These are phyloP conservation scores for Candida sanyaensis DNA, from an alignment of 1,139 yeast genomes.

Conservation along the genomic window DNA sequence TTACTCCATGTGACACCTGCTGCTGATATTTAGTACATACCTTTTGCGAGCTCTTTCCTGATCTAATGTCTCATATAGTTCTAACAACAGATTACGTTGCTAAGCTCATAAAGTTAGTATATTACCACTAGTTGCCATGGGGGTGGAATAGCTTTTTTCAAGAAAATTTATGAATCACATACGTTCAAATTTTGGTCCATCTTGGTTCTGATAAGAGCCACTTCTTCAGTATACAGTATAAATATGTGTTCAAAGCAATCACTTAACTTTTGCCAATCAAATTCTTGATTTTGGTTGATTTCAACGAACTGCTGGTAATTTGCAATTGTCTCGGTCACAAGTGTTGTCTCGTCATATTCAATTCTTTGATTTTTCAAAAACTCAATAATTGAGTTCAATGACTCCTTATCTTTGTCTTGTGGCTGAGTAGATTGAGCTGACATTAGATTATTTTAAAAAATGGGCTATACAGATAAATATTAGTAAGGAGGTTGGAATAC, in stretches of 20 bases:
- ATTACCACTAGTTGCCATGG: too few species aligned
- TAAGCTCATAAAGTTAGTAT: background rate
- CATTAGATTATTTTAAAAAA: background rate
- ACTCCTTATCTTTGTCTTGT: background rate
- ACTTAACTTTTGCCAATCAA: constrained; percentile 20
- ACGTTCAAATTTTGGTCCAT: constrained; percentile 21
- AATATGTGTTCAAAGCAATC: constrained; percentile 19
- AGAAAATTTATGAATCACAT: constrained; percentile 4
- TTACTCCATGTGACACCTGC: too few species aligned
- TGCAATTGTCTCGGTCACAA: background rate
- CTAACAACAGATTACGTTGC: constrained; percentile 21
- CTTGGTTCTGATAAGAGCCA: constrained; percentile 18
- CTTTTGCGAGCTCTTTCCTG: constrained; percentile 21
- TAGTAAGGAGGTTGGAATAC: too few species aligned
- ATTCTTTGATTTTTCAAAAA: constrained; percentile 1
- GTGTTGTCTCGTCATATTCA: background rate
- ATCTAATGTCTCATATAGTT: constrained; percentile 21
- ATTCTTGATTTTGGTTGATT: constrained; percentile 6
- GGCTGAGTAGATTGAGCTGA: background rate
- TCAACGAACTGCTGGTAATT: background rate
- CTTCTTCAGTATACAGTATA: constrained; percentile 17
- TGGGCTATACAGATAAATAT: background rate
- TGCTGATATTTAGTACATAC: constrained; percentile 10
- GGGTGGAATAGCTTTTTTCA: too few species aligned
- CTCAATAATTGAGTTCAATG: constrained; percentile 3